phyloP scores from a whole-genome alignment of 139 green algal genomes.

The Choricystis sp. region DNA sequence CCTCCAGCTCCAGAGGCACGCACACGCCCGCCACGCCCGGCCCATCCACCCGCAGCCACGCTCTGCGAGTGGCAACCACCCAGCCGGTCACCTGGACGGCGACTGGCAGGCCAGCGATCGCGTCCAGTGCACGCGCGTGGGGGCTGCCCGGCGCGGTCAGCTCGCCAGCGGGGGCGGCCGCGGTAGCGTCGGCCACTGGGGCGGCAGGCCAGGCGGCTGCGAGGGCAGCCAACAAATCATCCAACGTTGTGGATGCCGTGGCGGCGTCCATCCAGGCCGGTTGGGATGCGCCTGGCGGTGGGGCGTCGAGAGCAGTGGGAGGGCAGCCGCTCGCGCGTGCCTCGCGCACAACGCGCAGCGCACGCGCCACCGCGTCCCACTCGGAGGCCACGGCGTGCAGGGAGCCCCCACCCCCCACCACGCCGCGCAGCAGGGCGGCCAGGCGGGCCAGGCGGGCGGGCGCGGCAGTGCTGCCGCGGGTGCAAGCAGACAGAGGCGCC shows the following conservation, averaged over 20 bases:
- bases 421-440: background rate
- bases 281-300: too few relatives aligned
- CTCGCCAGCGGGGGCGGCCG: too few relatives aligned
- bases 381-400: background rate
- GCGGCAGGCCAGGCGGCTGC: too few relatives aligned
- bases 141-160: background rate
- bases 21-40: background rate
- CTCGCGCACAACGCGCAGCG: too few relatives aligned
- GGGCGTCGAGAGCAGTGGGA: too few relatives aligned
- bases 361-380: background rate
- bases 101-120: background rate
- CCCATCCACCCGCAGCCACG: background rate
- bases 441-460: background rate
- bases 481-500: background rate
- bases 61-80: background rate
- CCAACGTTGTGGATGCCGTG: too few relatives aligned
- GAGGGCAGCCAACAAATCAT: background rate
- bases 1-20: background rate
- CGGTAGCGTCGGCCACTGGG: background rate
- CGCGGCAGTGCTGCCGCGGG: background rate
- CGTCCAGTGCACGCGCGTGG: background rate
- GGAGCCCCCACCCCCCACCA: too few relatives aligned
- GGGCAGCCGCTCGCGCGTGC: too few relatives aligned
- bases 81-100: background rate
- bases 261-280: too few relatives aligned